Base-by-base conservation (phyloP, 805 yeast genomes). In the Metschnikowia baotianmanensis region DNA sequence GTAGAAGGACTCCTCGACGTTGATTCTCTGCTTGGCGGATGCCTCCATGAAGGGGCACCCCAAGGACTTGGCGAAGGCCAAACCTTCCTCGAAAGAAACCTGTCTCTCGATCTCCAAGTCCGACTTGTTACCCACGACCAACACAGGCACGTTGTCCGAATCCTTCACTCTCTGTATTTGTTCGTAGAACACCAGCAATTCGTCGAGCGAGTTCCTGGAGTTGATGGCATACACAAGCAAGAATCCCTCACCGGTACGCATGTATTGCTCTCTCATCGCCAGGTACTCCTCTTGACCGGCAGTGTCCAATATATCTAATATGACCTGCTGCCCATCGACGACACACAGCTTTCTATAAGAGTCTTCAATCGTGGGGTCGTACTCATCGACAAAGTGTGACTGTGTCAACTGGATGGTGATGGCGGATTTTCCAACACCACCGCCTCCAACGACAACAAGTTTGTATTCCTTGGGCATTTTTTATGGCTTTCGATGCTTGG, bases 401-500 rank as follows among this genome's bases (percentile, higher is more conserved):
- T 91, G 98, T 40, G 93, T 89, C 57, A 93, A 76, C 64, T 93
- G 96, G 50, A 93, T 93, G 20, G 99, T 93, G 48, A 93, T 71
- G 5, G 99, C 98, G 18, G 95, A 84, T 64, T 93, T 93, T 67
- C 99, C 99, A 41, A 93, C 99, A 67, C 96, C 97, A 59, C 98
- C 98, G 28, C 97, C 97, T 42, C 98, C 99, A 42, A 91, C 96
- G 32, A 91, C 97, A 4, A 93, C 99, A 45, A 93, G 68, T 61
- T 95, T 89, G 62, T 82, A 91, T 64, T 90, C 96, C 63, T 84
- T 76, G 42, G 78, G 72, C 66, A 60, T 63, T 16, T 20, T 31
- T 35, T 22, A 28, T 9, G 3, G 23, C 12, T 19, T 5, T 8
- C 13, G 8, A 7, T 5, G 18, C 23, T 21, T 28, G 15, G 21